A percentile compares a stretch with the other conserved stretches of the same genome.
Conservation (phyloP, 2,329 filamentous ascomycete genomes). For the Ilyonectria mors-panacis region DNA sequence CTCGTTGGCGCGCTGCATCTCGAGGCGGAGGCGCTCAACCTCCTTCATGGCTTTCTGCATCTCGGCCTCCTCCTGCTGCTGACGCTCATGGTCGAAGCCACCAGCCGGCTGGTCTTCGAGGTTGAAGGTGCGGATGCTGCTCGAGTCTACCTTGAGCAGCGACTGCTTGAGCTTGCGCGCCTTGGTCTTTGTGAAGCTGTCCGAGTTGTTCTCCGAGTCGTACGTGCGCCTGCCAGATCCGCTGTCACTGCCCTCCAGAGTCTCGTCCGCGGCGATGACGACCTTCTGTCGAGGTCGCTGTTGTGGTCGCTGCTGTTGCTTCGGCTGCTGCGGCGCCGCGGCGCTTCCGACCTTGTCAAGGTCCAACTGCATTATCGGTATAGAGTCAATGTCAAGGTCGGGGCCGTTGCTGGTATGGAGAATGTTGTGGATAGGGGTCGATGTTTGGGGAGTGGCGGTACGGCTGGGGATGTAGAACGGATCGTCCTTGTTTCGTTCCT, state of each 20-base stretch:
- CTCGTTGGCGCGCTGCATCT: slow-evolving; percentile 90
- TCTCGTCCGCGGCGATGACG: slow-evolving; percentile 81
- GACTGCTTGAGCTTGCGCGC: slow-evolving; percentile 69
- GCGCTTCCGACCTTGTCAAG: slow-evolving; percentile 69
- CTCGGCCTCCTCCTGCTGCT: slow-evolving; percentile 85
- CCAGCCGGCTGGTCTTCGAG: slow-evolving; percentile 66
- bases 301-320: slow-evolving; percentile 53
- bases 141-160: slow-evolving; percentile 89
- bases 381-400: slow-evolving; percentile 91
- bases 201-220: slow-evolving; percentile 69
- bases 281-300: slow-evolving; percentile 71
- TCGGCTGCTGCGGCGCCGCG: slow-evolving; percentile 44
- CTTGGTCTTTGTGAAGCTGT: slow-evolving; percentile 64
- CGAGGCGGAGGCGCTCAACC: slow-evolving; percentile 86
- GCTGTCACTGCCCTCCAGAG: slow-evolving; percentile 68
- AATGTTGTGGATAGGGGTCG: slow-evolving; percentile 86
- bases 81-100: slow-evolving; percentile 73
- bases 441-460: slow-evolving; percentile 69
- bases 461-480: slow-evolving; percentile 88
- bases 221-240: slow-evolving; percentile 61
- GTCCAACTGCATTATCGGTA: slow-evolving; percentile 94
- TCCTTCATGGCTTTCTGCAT: slow-evolving; percentile 92
- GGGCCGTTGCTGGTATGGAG: slow-evolving; percentile 80
- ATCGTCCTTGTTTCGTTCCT: slow-evolving; percentile 90
- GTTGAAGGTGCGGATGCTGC: slow-evolving; percentile 80